Base-by-base conservation (phyloP, 148 eudicot genomes). In the Bassia scoparia region DNA sequence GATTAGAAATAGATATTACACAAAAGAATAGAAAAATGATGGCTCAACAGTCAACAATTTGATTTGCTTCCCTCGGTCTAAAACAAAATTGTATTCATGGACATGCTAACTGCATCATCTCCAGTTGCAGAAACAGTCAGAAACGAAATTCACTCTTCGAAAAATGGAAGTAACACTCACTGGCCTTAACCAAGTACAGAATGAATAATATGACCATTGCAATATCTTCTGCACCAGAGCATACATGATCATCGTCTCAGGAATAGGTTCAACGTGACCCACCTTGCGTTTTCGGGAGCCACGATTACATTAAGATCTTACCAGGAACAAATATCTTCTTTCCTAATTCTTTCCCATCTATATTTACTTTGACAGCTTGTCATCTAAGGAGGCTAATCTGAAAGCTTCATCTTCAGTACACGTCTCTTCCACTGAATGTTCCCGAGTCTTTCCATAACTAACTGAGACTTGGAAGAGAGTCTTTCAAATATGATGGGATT, bases 381-480 rank as follows among this genome's bases (percentile, higher is more conserved):
- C 81, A 61, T 95, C 94, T 31, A 56, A 61, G 30, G 85, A 81
- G 71, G 94, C 99, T 63, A 89, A 78, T 74, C 76, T 81, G 71
- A 92, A 87, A 34, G 96, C 99, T 50, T 90, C 96, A 49, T 89
- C 96, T 73, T 87, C 94, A 11, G 87, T 82, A 78, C 97, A 91
- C 43, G 80, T 61, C 76, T 87, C 89, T 74, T 92, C 94, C 6
- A 95, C 87, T 84, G 86, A 76, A 95, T 89, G 55, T 63, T 97
- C 99, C 38, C 99, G 84, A 17, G 99, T 95, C 84, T 92, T 95
- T 69, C 99, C 99, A 56, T 95, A n/a, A n/a, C n/a, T n/a, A n/a
- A n/a, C n/a, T n/a, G n/a, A n/a, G n/a, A n/a, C n/a, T n/a, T n/a
- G n/a, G n/a, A n/a, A n/a, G n/a, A n/a, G n/a, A n/a, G n/a, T n/a